Percentiles rank a stretch among this genome's conserved stretches.
Conservation (phyloP, 208 protist species). For the Leishmania lainsoni region DNA sequence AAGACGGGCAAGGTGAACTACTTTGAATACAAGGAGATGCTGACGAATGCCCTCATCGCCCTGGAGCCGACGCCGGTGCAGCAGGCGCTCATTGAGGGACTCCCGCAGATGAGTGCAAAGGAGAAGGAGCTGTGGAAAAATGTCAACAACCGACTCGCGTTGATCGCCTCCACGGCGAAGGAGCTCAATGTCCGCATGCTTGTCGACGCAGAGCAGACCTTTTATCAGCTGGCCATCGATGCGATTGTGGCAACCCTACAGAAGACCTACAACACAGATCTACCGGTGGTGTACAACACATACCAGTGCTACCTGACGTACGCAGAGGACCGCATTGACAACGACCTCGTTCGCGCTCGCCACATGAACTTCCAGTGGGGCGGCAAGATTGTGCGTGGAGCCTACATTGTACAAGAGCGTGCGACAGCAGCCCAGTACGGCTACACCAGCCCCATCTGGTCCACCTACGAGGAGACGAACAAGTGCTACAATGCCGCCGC, state of each 20-base stretch:
- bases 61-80: conserved; percentile 60
- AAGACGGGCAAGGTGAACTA: conserved; percentile 86
- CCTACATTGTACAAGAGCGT: conserved; percentile 94
- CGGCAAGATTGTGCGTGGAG: conserved; percentile 96
- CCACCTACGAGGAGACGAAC: conserved; percentile 93
- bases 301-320: conserved; percentile 98
- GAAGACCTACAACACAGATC: conserved; percentile 90
- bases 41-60: conserved; percentile 76
- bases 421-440: conserved; percentile 71
- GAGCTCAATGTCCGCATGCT: conserved; percentile 84
- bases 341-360: conserved; percentile 86
- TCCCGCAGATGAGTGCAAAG: conserved; percentile 68
- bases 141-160: conserved; percentile 63
- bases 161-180: conserved; percentile 74
- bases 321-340: conserved; percentile 77
- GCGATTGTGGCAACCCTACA: conserved; percentile 86
- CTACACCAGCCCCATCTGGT: conserved; percentile 90
- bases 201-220: conserved; percentile 97
- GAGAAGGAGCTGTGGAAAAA: conserved; percentile 83
- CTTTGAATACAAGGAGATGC: conserved; percentile 85
- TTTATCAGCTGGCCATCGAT: conserved; percentile 97
- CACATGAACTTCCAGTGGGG: conserved; percentile 90
- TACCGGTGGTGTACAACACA: conserved; percentile 95
- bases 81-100: conserved; percentile 52
- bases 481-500: conserved; percentile 86